phyloP scores from a whole-genome alignment of 2,329 filamentous ascomycete genomes.

The Pochonia chlamydosporia region DNA sequence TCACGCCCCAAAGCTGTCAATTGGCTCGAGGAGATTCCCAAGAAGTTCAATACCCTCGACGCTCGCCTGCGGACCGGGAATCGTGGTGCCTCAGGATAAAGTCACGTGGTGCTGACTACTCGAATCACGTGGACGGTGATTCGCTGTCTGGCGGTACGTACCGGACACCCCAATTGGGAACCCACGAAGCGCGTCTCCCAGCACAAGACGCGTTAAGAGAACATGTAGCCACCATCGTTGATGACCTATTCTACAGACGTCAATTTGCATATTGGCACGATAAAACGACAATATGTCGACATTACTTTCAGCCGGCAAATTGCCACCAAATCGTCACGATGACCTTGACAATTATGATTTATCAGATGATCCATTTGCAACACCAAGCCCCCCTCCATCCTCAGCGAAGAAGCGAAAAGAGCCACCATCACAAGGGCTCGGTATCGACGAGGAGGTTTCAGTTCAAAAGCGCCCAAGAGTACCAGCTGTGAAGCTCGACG shows the following conservation, averaged over 20 bases:
- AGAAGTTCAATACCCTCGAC: slow-evolving; percentile 12
- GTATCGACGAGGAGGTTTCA: slow-evolving; percentile 82
- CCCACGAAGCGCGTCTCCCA: slow-evolving; percentile 9
- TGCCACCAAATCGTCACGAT: slow-evolving; percentile 34
- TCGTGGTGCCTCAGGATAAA: slow-evolving; percentile 23
- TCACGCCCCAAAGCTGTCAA: slow-evolving; percentile 20
- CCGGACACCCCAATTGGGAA: background rate
- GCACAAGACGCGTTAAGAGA: slow-evolving; percentile 12
- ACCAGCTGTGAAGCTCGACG: slow-evolving; percentile 82
- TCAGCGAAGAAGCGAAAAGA: slow-evolving; percentile 43
- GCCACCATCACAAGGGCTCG: slow-evolving; percentile 48
- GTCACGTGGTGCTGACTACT: slow-evolving; percentile 21
- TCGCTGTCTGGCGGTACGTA: background rate
- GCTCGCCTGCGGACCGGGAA: slow-evolving; percentile 15
- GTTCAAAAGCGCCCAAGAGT: slow-evolving; percentile 67
- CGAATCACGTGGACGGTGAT: slow-evolving; percentile 6
- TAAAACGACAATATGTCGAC: slow-evolving; percentile 16
- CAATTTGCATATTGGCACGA: background rate
- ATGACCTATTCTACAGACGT: background rate
- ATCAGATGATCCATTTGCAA: slow-evolving; percentile 46
- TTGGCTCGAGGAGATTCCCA: slow-evolving; percentile 6
- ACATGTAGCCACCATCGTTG: background rate
- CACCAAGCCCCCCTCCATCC: slow-evolving; percentile 35
- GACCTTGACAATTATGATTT: slow-evolving; percentile 74
- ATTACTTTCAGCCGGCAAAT: slow-evolving; percentile 13